Conservation (phyloP, 441 rosid species). For the Erodium moschatum region DNA sequence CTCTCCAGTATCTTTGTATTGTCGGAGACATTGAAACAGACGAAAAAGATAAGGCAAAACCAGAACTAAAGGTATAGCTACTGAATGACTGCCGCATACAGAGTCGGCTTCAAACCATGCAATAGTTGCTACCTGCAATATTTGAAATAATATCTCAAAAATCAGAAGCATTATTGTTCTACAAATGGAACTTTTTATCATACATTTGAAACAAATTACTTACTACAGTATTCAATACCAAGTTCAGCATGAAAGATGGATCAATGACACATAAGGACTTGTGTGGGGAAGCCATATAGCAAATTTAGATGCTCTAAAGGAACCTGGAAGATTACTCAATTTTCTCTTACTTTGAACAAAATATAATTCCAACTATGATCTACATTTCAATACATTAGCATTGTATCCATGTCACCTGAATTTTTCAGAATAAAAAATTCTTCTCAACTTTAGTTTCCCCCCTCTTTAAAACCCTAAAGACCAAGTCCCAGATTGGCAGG, state of each 20-base stretch:
- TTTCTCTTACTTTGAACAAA: neutral
- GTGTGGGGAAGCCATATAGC: neutral
- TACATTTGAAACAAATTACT: neutral
- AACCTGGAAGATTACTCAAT: slow-evolving; percentile 1
- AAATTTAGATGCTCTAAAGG: neutral
- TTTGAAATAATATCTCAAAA: slow-evolving; percentile 17
- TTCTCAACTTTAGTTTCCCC: neutral
- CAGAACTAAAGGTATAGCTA: slow-evolving; percentile 77
- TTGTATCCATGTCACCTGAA: neutral
- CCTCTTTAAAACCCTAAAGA: neutral
- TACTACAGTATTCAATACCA: neutral
- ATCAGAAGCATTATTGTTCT: slow-evolving; percentile 11
- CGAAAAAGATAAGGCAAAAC: slow-evolving; percentile 86
- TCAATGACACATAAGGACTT: neutral
- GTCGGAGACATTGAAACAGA: slow-evolving; percentile 85
- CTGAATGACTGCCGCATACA: slow-evolving; percentile 89
- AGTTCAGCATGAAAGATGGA: no score
- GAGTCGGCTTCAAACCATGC: slow-evolving; percentile 99
- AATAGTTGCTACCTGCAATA: slow-evolving; percentile 77
- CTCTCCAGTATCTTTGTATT: slow-evolving; percentile 77
- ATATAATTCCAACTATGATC: neutral
- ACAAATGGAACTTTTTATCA: neutral
- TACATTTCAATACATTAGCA: neutral
- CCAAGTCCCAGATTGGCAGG: neutral
- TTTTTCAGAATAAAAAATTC: neutral